phyloP scores from a whole-genome alignment of 78 protist species.

The Creolimax fragrantissima region DNA sequence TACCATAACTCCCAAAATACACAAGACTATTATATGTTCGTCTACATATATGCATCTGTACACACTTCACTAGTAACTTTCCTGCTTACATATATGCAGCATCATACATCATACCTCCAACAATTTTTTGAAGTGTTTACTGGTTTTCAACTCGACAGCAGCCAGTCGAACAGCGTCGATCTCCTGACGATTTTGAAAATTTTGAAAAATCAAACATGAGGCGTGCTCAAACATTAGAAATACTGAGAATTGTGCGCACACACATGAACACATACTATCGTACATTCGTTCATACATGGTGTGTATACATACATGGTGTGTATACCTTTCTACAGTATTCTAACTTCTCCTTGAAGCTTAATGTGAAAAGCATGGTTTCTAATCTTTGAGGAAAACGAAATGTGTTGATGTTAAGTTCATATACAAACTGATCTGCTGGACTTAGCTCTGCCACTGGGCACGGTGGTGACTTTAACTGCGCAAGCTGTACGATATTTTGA shows the following conservation, averaged over 20 bases:
- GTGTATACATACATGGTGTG: too few species aligned
- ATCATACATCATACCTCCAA: slow-evolving; percentile 13
- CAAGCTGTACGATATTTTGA: background rate
- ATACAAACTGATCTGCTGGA: background rate
- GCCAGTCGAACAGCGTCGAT: background rate
- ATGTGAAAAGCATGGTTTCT: background rate
- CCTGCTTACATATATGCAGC: too few species aligned
- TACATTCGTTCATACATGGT: too few species aligned
- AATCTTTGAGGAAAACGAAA: background rate
- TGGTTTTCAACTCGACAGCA: background rate
- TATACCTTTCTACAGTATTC: background rate
- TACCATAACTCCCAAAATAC: too few species aligned
- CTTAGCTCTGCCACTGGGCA: background rate
- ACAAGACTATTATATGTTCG: too few species aligned
- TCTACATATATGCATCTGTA: too few species aligned
- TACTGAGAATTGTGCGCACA: too few species aligned
- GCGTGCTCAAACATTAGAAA: too few species aligned
- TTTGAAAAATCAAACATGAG: too few species aligned
- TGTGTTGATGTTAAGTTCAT: background rate
- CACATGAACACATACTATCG: too few species aligned
- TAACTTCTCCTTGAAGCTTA: background rate
- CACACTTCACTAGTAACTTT: too few species aligned
- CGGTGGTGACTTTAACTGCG: background rate
- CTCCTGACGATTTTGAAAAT: too few species aligned
- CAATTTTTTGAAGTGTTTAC: background rate